Evolutionary conservation across 169 alveolate genomes (phyloP), one percentile per base, ranked within the genome.

Genomic region (Eimeria necatrix): DNA sequence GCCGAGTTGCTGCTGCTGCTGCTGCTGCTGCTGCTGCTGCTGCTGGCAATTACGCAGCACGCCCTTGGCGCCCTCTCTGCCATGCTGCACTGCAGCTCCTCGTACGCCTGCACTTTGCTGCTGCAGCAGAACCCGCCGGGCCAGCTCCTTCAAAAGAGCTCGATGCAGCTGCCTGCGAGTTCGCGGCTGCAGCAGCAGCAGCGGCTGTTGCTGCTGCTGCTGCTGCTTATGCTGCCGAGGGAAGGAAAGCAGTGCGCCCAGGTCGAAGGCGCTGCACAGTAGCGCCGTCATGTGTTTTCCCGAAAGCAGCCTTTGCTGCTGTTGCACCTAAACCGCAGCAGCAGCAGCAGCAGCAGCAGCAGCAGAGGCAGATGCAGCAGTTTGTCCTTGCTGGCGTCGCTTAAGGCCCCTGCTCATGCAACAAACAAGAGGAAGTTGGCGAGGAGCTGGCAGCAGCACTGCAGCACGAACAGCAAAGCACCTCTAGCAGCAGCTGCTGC

Each of bases 401-500:
- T 68, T 16, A n/a, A 7, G 32, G 41, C 41, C 41, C 41, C 32
- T 0, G 46, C 9, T 0, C 0, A 68, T 12, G 78, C 32, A 24
- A 18, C 12, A 8, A n/a, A 24, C n/a, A 68, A 68, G 2, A 68
- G 32, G 12, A 24, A 10, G 68, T 2, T 56, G 20, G 68, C 68
- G 68, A 0, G 22, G 20, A 12, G 68, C 22, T 10, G 20, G 68
- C 22, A 56, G 85, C 20, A 3, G 56, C 85, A 32, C 18, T 46
- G 16, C 41, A 14, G 16, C 18, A 52, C 59, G 22, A 12, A 41
- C 10, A 12, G 85, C 51, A 18, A 41, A 22, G n/a, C 56, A 74
- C 85, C 56, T 74, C 53, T 10, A 74, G 85, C 51, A n/a, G 32
- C 78, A 68, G 78, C 78, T 68, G 78, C 78, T 68, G 78, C 32